Evolutionary conservation across 2,329 filamentous ascomycete genomes (phyloP), one percentile per base, ranked within the genome.

Genomic region (Arthroderma sp.): DNA sequence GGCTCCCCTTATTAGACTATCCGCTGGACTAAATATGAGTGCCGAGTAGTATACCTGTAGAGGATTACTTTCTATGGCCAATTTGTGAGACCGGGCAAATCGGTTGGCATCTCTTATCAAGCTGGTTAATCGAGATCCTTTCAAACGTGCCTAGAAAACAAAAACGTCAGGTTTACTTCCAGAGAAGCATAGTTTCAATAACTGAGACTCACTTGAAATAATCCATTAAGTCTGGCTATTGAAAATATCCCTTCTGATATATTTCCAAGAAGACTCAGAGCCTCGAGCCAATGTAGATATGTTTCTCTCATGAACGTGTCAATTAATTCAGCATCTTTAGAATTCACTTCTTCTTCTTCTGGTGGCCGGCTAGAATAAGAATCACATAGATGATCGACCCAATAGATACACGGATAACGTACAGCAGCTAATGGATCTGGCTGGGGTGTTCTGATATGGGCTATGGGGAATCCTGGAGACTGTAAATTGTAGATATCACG

Each of bases 211-310:
- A 38, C 37, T 3, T 38, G 2, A 27, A 22, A 8, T 38, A 38
- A 10, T 2, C 37, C 40, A 5, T 6, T 41, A 34, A 40, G 32
- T 31, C 46, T 37, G 22, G 33, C 7, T 8, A 38, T 6, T 38
- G 40, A 43, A 43, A 42, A 48, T 50, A 22, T 47, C 55, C 52
- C 15, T 6, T 42, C 36, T 6, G 27, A 65, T 51, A 49, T 60
- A 65, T 41, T 42, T 39, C 39, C 29, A 32, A 38, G 5, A 9
- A 38, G 6, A 53, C 54, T 27, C 65, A 47, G 40, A n/a, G 33
- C 29, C 28, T 47, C 45, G 28, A 47, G 32, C 45, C 45, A 47
- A 29, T 44, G 40, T 15, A 47, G 33, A 22, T 38, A 32, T 15
- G 33, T 27, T 10, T 44, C 11, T 8, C n/a, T 7, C 2, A 47